phyloP scores from a whole-genome alignment of 1,284 basidiomycete genomes.

The Ganoderma boninense region DNA sequence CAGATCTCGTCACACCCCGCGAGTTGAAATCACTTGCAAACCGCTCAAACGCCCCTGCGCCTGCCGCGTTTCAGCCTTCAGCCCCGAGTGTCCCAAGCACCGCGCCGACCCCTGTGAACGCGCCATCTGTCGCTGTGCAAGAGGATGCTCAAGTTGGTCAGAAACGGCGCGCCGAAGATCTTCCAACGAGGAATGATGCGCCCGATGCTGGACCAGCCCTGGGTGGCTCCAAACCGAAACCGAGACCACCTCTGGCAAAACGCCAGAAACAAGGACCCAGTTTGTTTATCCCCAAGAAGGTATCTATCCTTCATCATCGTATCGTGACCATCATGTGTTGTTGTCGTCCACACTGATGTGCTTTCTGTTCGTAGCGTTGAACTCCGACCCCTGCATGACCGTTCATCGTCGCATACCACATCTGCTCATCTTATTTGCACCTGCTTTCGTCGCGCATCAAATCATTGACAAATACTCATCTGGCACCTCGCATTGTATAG shows the following conservation, averaged over 20 bases:
- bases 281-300: slow-evolving; percentile 44
- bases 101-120: background rate
- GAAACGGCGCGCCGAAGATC: slow-evolving; percentile 34
- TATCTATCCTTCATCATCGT: background rate
- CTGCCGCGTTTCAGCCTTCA: background rate
- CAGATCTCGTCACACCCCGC: slow-evolving; percentile 29
- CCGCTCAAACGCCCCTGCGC: slow-evolving; percentile 16
- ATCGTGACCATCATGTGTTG: background rate
- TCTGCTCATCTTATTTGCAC: slow-evolving; percentile 4
- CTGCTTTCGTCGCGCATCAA: slow-evolving; percentile 5
- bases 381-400: background rate
- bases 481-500: slow-evolving; percentile 12
- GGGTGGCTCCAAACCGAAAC: slow-evolving; percentile 22
- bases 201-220: slow-evolving; percentile 1
- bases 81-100: slow-evolving; percentile 14
- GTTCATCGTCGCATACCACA: slow-evolving; percentile 2
- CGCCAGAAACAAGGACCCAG: slow-evolving; percentile 40
- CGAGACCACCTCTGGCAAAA: slow-evolving; percentile 35
- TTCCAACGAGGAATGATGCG: slow-evolving; percentile 10
- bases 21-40: slow-evolving; percentile 30
- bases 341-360: background rate
- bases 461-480: slow-evolving; percentile 11
- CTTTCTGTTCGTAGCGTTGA: background rate
- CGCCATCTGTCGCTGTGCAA: slow-evolving; percentile 14
- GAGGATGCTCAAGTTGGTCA: slow-evolving; percentile 29